Evolutionary conservation across 305 asterid genomes (phyloP).

Genomic region (Nicotiana rustica): DNA sequence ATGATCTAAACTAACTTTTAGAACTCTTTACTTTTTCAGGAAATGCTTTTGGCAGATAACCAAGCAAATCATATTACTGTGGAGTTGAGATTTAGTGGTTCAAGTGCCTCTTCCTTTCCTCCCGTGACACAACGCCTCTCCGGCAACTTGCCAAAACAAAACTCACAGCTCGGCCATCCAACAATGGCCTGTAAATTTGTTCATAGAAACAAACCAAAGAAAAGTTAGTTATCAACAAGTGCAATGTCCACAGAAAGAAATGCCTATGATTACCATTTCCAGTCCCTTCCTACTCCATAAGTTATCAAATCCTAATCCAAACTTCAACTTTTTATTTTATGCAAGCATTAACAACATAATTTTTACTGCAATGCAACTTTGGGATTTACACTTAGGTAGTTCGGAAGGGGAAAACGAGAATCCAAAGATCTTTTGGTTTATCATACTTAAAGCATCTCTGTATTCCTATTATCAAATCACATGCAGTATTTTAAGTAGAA

Average conservation of each 20-base stretch:
- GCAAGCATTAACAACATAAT: too few species aligned
- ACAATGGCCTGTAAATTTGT: not conserved
- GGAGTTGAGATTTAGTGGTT: too few species aligned
- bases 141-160: not conserved
- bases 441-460: too few species aligned
- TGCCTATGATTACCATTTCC: not conserved
- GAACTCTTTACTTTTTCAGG: too few species aligned
- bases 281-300: not conserved
- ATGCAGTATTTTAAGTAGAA: not conserved
- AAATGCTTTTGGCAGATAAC: too few species aligned
- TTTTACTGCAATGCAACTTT: not conserved
- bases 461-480: not conserved
- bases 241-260: not conserved
- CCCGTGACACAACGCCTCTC: not conserved
- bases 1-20: too few species aligned
- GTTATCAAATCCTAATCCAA: too few species aligned
- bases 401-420: not conserved
- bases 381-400: not conserved
- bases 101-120: not conserved
- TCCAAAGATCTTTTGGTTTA: not conserved
- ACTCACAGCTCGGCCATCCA: not conserved
- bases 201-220: not conserved
- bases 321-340: too few species aligned
- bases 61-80: too few species aligned
- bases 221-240: not conserved